Evolutionary conservation across 2,329 filamentous ascomycete species (phyloP).

Genomic region (Cordyceps fumosorosea): DNA sequence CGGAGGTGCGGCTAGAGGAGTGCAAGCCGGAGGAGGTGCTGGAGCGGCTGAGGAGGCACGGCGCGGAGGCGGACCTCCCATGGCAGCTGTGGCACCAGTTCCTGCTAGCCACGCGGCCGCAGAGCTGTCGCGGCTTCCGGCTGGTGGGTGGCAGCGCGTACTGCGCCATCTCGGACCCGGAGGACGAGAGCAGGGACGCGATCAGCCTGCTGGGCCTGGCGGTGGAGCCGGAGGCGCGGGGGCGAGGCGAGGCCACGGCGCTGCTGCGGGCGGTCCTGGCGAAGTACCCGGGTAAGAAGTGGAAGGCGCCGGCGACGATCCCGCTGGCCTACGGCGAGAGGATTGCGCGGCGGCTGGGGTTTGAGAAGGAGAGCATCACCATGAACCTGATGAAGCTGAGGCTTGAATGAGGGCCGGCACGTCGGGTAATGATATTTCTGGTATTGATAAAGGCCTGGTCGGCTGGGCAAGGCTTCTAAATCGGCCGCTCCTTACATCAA

Average conservation of each 20-base stretch:
- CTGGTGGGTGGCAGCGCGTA: slow-evolving; percentile 14
- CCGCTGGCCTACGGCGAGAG: slow-evolving; percentile 15
- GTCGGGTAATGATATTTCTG: neutral
- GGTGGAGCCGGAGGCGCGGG: slow-evolving; percentile 17
- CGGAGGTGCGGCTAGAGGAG: neutral
- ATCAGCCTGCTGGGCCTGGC: slow-evolving; percentile 14
- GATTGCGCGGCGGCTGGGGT: slow-evolving; percentile 13
- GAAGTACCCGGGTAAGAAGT: slow-evolving; percentile 16
- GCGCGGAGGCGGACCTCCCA: slow-evolving; percentile 14
- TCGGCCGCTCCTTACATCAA: too few species aligned
- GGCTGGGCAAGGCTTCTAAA: too few species aligned
- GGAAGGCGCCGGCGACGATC: slow-evolving; percentile 9
- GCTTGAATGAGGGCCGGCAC: neutral
- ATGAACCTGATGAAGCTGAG: slow-evolving; percentile 15
- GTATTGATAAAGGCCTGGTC: too few species aligned
- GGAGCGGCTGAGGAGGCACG: slow-evolving; percentile 7
- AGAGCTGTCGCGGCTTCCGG: slow-evolving; percentile 13
- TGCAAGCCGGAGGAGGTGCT: slow-evolving; percentile 16
- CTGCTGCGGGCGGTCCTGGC: slow-evolving; percentile 17
- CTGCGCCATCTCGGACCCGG: slow-evolving; percentile 17
- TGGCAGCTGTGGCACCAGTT: slow-evolving; percentile 16
- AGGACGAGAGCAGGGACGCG: slow-evolving; percentile 13
- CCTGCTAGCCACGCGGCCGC: neutral
- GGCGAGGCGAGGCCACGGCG: slow-evolving; percentile 15
- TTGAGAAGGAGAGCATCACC: neutral